Conservation (phyloP, 108 stramenopile genomes). For the Asterionellopsis glacialis region DNA sequence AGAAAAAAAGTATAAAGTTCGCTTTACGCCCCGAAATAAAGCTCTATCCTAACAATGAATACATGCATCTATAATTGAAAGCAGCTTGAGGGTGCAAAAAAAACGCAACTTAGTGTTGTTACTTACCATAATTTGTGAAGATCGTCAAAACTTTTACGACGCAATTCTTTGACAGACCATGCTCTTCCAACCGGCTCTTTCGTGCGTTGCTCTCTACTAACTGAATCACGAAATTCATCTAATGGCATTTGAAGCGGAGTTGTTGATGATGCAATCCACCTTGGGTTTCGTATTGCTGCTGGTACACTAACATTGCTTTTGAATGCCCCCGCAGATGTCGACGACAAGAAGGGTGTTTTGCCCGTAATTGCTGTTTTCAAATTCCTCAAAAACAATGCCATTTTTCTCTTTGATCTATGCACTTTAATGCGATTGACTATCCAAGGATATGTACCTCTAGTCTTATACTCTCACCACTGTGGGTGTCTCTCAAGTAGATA, state of each 20-base stretch:
- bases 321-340: not conserved
- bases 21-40: too few relatives aligned
- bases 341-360: not conserved
- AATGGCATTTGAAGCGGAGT: slow-evolving; percentile 25
- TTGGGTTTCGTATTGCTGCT: not conserved
- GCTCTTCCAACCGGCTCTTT: slow-evolving; percentile 67
- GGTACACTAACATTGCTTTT: not conserved
- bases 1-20: too few relatives aligned
- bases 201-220: slow-evolving; percentile 47
- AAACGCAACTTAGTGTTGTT: not conserved
- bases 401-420: not conserved
- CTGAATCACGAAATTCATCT: slow-evolving; percentile 76
- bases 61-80: too few relatives aligned
- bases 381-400: not conserved
- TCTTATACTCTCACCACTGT: too few relatives aligned
- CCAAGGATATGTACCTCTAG: too few relatives aligned
- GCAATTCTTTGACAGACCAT: slow-evolving; percentile 76
- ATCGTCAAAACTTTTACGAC: slow-evolving; percentile 88
- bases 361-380: too few relatives aligned
- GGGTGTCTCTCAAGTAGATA: too few relatives aligned
- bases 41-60: too few relatives aligned
- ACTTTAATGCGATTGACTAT: too few relatives aligned
- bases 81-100: too few relatives aligned
- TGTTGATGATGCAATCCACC: not conserved
- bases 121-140: slow-evolving; percentile 90